Conservation (phyloP, 169 alveolate species). For the Cryptosporidium tyzzeri region DNA sequence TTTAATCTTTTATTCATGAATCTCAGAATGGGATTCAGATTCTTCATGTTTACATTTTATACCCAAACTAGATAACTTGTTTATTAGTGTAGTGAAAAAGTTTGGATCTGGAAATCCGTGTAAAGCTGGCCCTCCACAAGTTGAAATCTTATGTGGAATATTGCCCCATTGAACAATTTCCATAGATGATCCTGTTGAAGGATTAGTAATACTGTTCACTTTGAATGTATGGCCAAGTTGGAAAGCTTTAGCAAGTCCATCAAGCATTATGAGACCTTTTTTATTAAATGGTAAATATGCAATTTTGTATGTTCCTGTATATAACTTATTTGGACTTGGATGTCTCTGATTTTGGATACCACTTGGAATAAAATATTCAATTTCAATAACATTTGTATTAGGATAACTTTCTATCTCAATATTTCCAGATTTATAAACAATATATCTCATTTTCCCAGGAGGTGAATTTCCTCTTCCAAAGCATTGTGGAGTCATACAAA, state of each 20-base stretch:
- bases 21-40: not conserved
- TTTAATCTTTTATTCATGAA: not conserved
- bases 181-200: slow-evolving; percentile 30
- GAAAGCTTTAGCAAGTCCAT: slow-evolving; percentile 66
- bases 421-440: slow-evolving; percentile 69
- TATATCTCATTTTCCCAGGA: slow-evolving; percentile 67
- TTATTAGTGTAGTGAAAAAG: slow-evolving; percentile 7
- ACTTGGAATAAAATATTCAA: slow-evolving; percentile 73
- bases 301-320: slow-evolving; percentile 56
- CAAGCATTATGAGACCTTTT: slow-evolving; percentile 40
- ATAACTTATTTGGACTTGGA: slow-evolving; percentile 67
- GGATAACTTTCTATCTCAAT: slow-evolving; percentile 75
- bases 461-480: slow-evolving; percentile 72
- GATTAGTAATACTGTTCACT: slow-evolving; percentile 14
- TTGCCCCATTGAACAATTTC: slow-evolving; percentile 61
- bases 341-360: slow-evolving; percentile 68
- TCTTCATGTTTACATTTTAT: slow-evolving; percentile 29
- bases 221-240: slow-evolving; percentile 71
- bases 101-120: slow-evolving; percentile 73
- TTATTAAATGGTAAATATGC: slow-evolving; percentile 66
- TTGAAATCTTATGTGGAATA: slow-evolving; percentile 68
- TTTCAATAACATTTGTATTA: slow-evolving; percentile 68
- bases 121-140: slow-evolving; percentile 76
- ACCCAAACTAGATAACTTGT: slow-evolving; percentile 48
- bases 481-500: slow-evolving; percentile 68